A percentile compares a stretch with the other conserved stretches of the same genome.
phyloP scores from a whole-genome alignment of 139 green algal genomes.

The Chlamydomonas eustigma region DNA sequence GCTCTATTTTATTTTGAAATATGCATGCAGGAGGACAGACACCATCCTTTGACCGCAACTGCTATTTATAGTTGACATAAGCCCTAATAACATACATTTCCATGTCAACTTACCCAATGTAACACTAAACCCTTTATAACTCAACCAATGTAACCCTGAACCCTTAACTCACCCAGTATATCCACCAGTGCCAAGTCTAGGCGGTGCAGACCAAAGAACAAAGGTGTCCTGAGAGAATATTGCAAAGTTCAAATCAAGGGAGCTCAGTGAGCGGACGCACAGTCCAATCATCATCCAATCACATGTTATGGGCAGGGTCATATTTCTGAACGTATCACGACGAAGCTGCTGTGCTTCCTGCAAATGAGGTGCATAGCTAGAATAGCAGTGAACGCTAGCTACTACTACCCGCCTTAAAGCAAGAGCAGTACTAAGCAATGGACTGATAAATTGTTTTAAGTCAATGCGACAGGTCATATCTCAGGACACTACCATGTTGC shows the following conservation, averaged over 20 bases:
- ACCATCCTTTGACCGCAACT: neutral
- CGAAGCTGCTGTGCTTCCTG: no score
- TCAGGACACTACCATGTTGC: no score
- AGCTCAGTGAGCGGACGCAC: neutral
- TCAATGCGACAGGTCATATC: no score
- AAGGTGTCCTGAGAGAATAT: conserved; percentile 3
- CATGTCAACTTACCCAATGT: neutral
- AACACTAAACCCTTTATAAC: neutral
- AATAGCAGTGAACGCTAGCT: no score
- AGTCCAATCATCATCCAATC: no score
- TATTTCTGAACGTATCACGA: no score
- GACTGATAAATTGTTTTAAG: no score
- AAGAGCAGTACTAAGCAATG: no score
- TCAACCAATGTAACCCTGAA: neutral
- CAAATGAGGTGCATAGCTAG: no score
- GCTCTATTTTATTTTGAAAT: neutral
- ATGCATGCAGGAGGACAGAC: neutral
- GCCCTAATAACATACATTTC: neutral
- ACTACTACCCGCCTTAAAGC: no score
- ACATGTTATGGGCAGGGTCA: no score
- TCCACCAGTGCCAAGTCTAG: conserved; percentile 12
- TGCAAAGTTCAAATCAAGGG: neutral
- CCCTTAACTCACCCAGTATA: conserved; percentile 1
- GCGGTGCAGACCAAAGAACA: conserved; percentile 16
- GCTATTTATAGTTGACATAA: neutral